Evolutionary conservation across 176 grass and related monocot species (phyloP), one percentile per base, ranked within the genome.

Genomic region (Triticum timopheevii): DNA sequence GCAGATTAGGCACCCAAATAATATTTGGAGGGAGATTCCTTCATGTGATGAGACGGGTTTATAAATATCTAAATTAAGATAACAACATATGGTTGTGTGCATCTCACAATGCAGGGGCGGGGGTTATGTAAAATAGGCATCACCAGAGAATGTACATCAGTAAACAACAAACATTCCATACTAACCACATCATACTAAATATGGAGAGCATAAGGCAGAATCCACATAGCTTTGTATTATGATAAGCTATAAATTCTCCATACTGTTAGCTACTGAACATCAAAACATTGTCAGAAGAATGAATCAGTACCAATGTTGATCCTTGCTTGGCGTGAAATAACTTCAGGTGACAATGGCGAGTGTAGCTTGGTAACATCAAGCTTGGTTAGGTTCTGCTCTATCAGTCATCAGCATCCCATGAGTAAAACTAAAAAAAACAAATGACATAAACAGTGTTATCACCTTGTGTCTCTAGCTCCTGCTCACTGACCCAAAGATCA

Each of bases 271-370:
- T 20, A 59, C 9, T 68, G 35, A 76, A 74, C 20, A 19, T 38
- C 36, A 38, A 38, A 38, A 16, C 38, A 30, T 65, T 2, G 0
- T 0, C 8, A 27, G 19, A 40, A 28, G 33, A 23, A 61, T 33
- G 8, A 22, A 85, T 81, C 65, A 61, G 31, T 86, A 95, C 93
- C 93, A 56, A 98, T 98, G 86, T 98, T 95, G 28, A 95, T 98
- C 0, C 93, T 95, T 4, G 91, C 95, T 76, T 98, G 95, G 56
- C 91, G 85, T 65, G 95, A 93, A 34, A 98, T 98, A 77, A 98
- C 91, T 77, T 98, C 93, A 30, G 95, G 95, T 4, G 95, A 98
- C 58, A 93, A 16, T 3, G 95, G 91, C 4, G 95, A 89, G 73
- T 93, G 89, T 33, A 95, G 93, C 80, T 95, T 93, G 6, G 89